These are phyloP conservation scores for Clausena lansium DNA, from an alignment of 345 rosid species.

Conservation along the genomic window DNA sequence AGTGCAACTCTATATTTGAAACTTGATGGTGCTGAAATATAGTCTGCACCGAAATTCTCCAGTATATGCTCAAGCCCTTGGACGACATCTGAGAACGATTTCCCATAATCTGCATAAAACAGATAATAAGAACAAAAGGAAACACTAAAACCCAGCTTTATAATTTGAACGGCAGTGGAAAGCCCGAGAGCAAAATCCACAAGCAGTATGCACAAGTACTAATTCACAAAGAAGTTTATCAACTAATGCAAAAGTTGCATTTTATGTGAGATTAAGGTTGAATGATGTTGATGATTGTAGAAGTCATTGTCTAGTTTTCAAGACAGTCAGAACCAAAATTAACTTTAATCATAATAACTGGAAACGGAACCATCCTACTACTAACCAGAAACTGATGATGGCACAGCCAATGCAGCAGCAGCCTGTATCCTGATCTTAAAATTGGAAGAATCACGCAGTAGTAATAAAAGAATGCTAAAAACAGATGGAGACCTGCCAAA, in stretches of 20 bases:
- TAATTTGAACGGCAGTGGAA: background rate
- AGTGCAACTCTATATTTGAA: slow-evolving; percentile 79
- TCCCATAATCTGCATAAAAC: slow-evolving; percentile 67
- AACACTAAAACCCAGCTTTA: background rate
- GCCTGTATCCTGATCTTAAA: slow-evolving; percentile 97
- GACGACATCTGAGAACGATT: slow-evolving; percentile 80
- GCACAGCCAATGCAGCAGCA: slow-evolving; percentile 91
- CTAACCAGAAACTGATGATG: slow-evolving; percentile 63
- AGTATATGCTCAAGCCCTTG: slow-evolving; percentile 75
- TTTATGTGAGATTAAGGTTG: background rate
- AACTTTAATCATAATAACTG: slow-evolving; percentile 8
- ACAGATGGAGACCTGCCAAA: slow-evolving; percentile 84
- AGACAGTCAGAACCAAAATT: background rate
- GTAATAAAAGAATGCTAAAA: slow-evolving; percentile 73
- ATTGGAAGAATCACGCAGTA: slow-evolving; percentile 88
- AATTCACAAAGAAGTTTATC: background rate
- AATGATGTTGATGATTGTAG: background rate
- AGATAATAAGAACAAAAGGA: slow-evolving; percentile 2
- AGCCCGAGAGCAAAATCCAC: background rate
- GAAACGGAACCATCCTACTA: slow-evolving; percentile 14
- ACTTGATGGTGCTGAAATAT: slow-evolving; percentile 59
- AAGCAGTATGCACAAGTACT: background rate
- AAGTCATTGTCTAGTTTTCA: background rate
- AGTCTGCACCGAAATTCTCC: slow-evolving; percentile 66
- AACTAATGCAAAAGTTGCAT: background rate